These are phyloP conservation scores for Boletus vinaceobasis DNA, from an alignment of 768 basidiomycete species.

Conservation along the genomic window DNA sequence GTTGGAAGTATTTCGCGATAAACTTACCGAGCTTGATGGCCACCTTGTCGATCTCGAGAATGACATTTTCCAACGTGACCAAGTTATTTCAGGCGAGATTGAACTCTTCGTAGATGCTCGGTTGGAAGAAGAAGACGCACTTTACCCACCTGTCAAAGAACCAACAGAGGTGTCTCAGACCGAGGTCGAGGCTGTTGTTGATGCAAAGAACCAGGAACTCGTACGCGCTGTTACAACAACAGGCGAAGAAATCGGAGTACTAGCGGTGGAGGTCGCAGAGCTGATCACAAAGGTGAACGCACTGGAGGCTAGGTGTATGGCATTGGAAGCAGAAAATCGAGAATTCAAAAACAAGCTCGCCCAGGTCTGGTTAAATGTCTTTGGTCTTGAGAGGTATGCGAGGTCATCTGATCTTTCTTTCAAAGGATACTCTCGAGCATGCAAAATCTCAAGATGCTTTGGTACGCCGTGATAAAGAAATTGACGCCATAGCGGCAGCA, in stretches of 20 bases:
- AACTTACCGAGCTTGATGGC: constrained; percentile 26
- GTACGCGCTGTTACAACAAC: constrained; percentile 12
- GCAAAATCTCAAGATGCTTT: constrained; percentile 11
- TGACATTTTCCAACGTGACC: constrained; percentile 34
- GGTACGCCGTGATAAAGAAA: constrained; percentile 24
- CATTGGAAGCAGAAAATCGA: constrained; percentile 28
- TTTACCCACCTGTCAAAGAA: constrained; percentile 21
- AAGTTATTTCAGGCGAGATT: constrained; percentile 27
- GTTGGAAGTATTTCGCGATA: constrained; percentile 27
- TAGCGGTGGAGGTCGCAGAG: constrained; percentile 32
- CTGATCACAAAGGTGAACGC: constrained; percentile 28
- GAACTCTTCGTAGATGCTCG: constrained; percentile 29
- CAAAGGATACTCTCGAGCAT: constrained; percentile 14
- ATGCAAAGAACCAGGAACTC: constrained; percentile 22
- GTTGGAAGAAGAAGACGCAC: constrained; percentile 24
- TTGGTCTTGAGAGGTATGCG: background rate
- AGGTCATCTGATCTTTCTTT: background rate
- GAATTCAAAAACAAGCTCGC: constrained; percentile 22
- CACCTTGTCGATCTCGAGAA: constrained; percentile 35
- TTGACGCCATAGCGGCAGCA: constrained; percentile 30
- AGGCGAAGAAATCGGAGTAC: constrained; percentile 30
- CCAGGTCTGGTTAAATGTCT: constrained; percentile 23
- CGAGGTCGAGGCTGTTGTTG: constrained; percentile 27
- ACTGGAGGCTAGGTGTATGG: constrained; percentile 19
- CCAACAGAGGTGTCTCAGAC: constrained; percentile 13